Base-by-base conservation (phyloP, 208 protist genomes). In the Wallacemonas sp. region DNA sequence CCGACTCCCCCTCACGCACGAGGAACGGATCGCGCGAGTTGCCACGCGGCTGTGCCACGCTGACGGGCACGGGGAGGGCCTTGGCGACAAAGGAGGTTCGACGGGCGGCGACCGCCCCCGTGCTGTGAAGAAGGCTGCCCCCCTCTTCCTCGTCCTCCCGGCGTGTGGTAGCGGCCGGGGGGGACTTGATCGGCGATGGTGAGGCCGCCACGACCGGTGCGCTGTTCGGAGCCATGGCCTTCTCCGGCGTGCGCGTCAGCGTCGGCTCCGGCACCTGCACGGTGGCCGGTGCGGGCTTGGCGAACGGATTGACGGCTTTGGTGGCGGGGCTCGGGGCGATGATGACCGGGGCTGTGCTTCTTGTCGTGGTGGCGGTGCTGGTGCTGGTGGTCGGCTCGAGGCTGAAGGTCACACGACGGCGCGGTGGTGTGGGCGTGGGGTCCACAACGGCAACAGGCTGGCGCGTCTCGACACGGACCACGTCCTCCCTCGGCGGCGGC, bases 281-380 rank as follows among this genome's bases (percentile, higher is more conserved):
- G n/a, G n/a, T 41, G 36, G 36, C 14, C 0, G 36, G 10, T 41
- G 36, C 36, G 22, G 80, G 38, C 39, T 64, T 71, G 1, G 64
- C 70, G 71, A 88, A 88, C 1, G 82, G 82, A 31, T 88, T 84
- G 33, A 39, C 32, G n/a, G 75, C 46, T 36, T 77, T 82, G 20
- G 63, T 28, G 50, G 31, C 41, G 59, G 25, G 46, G 7, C 11
- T 25, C 11, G n/a, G 3, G 2, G 38, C 26, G 4, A 57, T 65
- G 41, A 46, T 54, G 1, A 44, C 16, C 1, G 48, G 4, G 2
- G 57, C n/a, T 4, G 59, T 41, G 26, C 63, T 31, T 33, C 42
- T 31, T 20, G 31, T 41, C 8, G n/a, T 42, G 26, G 45, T 32
- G 20, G 8, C 57, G 54, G 33, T 10, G 42, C 22, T 25, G 46